A percentile compares a stretch with the other conserved stretches of the same genome.
These are phyloP conservation scores for Daldinia bambusicola DNA, from an alignment of 495 filamentous ascomycete genomes.

Conservation along the genomic window DNA sequence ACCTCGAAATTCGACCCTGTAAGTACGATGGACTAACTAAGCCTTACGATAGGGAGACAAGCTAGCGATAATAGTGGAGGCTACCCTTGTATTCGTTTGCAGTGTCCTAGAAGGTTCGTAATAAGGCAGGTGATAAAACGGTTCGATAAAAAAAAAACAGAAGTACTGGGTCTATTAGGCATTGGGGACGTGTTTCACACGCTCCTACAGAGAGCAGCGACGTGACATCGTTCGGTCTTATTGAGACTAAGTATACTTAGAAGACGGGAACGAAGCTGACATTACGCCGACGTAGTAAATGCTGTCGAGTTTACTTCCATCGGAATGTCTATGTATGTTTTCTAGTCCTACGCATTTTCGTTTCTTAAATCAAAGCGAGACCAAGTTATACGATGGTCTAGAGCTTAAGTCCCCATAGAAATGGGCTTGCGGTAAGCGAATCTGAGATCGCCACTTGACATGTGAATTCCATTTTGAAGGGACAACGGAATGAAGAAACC, in stretches of 20 bases:
- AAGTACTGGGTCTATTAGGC: not conserved
- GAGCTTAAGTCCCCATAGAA: not conserved
- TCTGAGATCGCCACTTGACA: not conserved
- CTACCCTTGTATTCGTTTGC: not conserved
- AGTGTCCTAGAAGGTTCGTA: not conserved
- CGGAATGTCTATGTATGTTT: too few relatives aligned
- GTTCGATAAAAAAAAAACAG: constrained; percentile 14
- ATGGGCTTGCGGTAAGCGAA: not conserved
- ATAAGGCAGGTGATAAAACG: constrained; percentile 25
- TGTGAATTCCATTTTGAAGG: not conserved
- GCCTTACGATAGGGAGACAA: not conserved
- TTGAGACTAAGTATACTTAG: constrained; percentile 1
- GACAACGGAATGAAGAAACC: not conserved
- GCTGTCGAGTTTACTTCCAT: not conserved
- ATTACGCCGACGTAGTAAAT: not conserved
- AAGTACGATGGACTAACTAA: not conserved
- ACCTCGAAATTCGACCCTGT: constrained; percentile 1
- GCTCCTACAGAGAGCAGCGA: constrained; percentile 18
- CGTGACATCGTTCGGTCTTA: constrained; percentile 17
- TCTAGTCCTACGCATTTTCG: too few relatives aligned
- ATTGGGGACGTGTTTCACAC: constrained; percentile 10
- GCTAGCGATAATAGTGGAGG: not conserved
- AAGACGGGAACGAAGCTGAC: not conserved
- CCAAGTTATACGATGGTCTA: not conserved
- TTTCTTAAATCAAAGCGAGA: too few relatives aligned